These are phyloP conservation scores for Aspergillus costaricaensis DNA, from an alignment of 2,329 filamentous ascomycete genomes.

Conservation along the genomic window DNA sequence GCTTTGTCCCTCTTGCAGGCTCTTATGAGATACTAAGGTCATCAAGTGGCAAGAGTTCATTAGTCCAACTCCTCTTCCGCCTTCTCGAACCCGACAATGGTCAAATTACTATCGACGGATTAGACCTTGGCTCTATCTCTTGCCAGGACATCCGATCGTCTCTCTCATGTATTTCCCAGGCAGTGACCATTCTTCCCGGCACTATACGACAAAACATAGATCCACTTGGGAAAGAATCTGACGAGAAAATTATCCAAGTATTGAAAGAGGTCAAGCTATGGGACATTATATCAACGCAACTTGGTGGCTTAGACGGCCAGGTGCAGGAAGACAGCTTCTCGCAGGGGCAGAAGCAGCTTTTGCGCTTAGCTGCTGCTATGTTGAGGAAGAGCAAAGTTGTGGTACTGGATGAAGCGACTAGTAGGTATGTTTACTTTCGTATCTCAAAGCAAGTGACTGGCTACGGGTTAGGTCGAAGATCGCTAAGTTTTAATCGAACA, in stretches of 20 bases:
- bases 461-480: no score
- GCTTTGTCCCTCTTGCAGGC: background rate
- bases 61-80: background rate
- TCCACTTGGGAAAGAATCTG: background rate
- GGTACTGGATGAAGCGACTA: conserved; percentile 5
- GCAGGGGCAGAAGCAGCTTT: conserved; percentile 3
- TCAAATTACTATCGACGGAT: background rate
- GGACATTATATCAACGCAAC: conserved; percentile 3
- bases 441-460: no score
- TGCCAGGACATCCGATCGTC: background rate
- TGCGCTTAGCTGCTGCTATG: conserved; percentile 1
- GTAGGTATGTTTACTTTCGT: background rate
- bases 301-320: background rate
- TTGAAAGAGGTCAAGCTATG: conserved; percentile 8
- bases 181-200: background rate
- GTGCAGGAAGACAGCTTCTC: conserved; percentile 3
- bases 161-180: background rate
- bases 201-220: conserved; percentile 1
- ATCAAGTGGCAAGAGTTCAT: background rate
- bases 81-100: background rate
- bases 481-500: background rate
- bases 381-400: conserved; percentile 1
- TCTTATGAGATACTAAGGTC: background rate
- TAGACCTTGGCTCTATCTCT: background rate
- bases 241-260: background rate